These are phyloP conservation scores for Hibiscus syriacus DNA, from an alignment of 345 rosid genomes.

Conservation along the genomic window DNA sequence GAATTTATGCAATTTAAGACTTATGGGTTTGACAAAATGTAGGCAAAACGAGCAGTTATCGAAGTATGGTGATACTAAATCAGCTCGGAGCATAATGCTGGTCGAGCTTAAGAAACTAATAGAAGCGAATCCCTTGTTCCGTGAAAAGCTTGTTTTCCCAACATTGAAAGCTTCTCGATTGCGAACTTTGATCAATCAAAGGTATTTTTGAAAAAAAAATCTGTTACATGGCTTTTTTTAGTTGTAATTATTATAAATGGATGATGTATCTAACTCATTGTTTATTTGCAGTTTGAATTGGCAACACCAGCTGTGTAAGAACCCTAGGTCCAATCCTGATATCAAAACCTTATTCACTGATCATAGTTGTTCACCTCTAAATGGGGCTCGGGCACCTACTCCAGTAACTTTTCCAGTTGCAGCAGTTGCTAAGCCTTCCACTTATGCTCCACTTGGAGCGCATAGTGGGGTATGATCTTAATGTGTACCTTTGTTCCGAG, in stretches of 20 bases:
- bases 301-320: constrained; percentile 76
- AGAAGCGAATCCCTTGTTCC: constrained; percentile 28
- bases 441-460: constrained; percentile 45
- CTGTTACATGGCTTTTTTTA: neutral
- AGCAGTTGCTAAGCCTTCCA: constrained; percentile 45
- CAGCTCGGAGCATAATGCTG: constrained; percentile 29
- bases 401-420: constrained; percentile 53
- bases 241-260: neutral
- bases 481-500: neutral
- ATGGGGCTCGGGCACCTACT: constrained; percentile 57
- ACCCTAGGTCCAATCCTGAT: constrained; percentile 64
- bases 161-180: constrained; percentile 21
- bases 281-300: constrained; percentile 50
- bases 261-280: neutral
- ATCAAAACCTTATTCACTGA: constrained; percentile 60
- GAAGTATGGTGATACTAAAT: constrained; percentile 28
- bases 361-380: constrained; percentile 50
- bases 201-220: constrained; percentile 13
- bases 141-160: constrained; percentile 29
- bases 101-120: constrained; percentile 26
- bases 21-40: constrained; percentile 2
- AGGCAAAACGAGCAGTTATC: constrained; percentile 30
- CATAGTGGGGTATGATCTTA: constrained; percentile 44
- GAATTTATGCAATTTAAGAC: neutral
- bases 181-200: constrained; percentile 31